phyloP scores from a whole-genome alignment of 106 monocot genomes.

The Amphibolis antarctica region DNA sequence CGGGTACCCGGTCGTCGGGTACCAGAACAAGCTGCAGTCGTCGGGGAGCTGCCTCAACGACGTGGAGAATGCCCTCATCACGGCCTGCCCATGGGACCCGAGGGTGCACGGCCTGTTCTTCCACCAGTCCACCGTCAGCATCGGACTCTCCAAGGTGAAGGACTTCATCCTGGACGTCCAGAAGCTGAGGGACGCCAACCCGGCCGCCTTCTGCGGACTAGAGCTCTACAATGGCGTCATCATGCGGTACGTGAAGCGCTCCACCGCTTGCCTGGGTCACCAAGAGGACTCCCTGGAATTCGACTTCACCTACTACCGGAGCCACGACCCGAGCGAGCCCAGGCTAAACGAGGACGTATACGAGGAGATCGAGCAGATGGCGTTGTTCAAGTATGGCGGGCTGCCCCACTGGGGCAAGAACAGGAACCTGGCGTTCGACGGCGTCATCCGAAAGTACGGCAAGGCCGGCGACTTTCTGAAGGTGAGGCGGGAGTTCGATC shows the following conservation, averaged over 20 bases:
- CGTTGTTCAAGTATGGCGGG: constrained; percentile 52
- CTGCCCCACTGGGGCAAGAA: constrained; percentile 82
- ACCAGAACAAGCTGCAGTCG: constrained; percentile 13
- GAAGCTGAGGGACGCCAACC: constrained; percentile 6
- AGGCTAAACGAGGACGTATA: constrained; percentile 17
- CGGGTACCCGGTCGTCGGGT: constrained; percentile 16
- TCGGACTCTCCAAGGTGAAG: background rate
- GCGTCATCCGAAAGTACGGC: constrained; percentile 30
- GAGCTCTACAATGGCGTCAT: constrained; percentile 16
- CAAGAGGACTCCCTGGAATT: constrained; percentile 7
- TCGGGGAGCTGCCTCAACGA: constrained; percentile 15
- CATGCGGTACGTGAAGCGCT: constrained; percentile 13
- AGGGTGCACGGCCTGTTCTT: constrained; percentile 10
- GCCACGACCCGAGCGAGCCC: background rate
- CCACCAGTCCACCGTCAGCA: constrained; percentile 20
- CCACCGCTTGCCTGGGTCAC: constrained; percentile 16
- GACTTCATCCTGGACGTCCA: constrained; percentile 17
- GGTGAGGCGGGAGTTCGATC: constrained; percentile 43
- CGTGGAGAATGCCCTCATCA: background rate
- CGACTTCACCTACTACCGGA: constrained; percentile 23
- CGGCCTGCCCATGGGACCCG: constrained; percentile 13
- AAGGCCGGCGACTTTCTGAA: constrained; percentile 17
- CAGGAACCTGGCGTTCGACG: constrained; percentile 42
- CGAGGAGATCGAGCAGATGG: constrained; percentile 85
- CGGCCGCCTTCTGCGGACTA: constrained; percentile 8